Conservation (phyloP, 768 basidiomycete species). For the Tephrocybe sp. region DNA sequence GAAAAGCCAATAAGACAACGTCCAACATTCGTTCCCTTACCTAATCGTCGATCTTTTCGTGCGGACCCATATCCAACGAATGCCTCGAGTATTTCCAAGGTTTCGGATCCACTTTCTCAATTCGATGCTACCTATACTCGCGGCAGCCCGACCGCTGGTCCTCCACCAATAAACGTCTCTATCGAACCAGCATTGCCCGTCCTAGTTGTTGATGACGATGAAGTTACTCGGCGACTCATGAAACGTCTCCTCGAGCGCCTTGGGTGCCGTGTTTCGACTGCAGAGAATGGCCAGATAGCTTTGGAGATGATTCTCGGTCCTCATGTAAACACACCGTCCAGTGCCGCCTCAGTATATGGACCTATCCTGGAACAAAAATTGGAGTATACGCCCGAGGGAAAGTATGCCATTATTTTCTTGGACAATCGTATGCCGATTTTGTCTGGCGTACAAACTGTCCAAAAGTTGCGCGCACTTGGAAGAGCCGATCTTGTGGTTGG, state of each 20-base stretch:
- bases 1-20: conserved; percentile 16
- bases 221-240: conserved; percentile 79
- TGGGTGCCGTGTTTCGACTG: conserved; percentile 74
- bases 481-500: conserved; percentile 80
- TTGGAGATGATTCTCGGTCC: conserved; percentile 65
- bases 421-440: conserved; percentile 85
- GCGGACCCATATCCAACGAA: conserved; percentile 25
- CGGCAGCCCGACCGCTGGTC: conserved; percentile 37
- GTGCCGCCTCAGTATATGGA: conserved; percentile 33
- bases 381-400: conserved; percentile 28
- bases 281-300: conserved; percentile 82
- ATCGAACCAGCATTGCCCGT: conserved; percentile 59
- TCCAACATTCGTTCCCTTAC: conserved; percentile 38
- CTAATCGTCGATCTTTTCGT: conserved; percentile 30
- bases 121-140: conserved; percentile 38
- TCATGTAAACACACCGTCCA: conserved; percentile 33
- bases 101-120: conserved; percentile 25
- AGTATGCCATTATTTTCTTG: conserved; percentile 48
- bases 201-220: conserved; percentile 83
- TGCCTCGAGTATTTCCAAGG: conserved; percentile 19
- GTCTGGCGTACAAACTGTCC: conserved; percentile 68
- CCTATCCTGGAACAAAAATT: conserved; percentile 37
- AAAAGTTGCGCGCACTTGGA: conserved; percentile 60
- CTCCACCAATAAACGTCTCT: conserved; percentile 25
- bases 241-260: conserved; percentile 71